Evolutionary conservation across 192 early-diverging fungal species (phyloP), one percentile per base, ranked within the genome.

Genomic region (Allomyces macrogynus): DNA sequence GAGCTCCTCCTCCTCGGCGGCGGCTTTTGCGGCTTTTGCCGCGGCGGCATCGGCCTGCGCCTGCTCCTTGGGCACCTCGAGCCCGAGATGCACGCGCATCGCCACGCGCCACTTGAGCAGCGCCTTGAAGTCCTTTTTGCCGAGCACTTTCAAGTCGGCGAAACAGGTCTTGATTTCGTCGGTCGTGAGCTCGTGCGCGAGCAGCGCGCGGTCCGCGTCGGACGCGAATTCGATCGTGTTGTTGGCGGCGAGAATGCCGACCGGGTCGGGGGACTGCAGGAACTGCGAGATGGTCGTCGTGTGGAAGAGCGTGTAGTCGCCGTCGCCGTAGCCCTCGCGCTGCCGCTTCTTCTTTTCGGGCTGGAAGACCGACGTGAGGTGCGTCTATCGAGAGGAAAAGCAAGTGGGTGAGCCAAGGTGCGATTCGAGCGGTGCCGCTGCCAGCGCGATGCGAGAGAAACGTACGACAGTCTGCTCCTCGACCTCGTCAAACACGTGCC

Each of bases 281-380:
- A 94, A 95, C 42, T 94, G 88, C 72, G 84, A 79, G 44, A 83
- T 84, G 57, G 84, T 83, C 26, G 78, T 76, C 10, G 76, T 76
- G 64, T 88, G 85, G 79, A 89, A 84, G 63, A 92, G 77, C 16
- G 87, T 92, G 74, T 92, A 92, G 70, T 96, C 88, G 62, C 92
- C 92, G 66, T 96, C 93, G 67, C 90, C 92, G 77, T 99, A 99
- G 72, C 95, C 95, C 68, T 92, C 90, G 72, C 95, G 81, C 61
- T 94, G 87, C 65, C 95, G 82, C 65, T 81, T 81, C 64, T 88
- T 82, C 79, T 95, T 93, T 70, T 54, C 44, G 44, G 44, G 44
- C 44, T 54, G 44, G 18, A 54, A 54, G 12, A 54, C 44, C 12
- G 44, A 54, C 44, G 44, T 54, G 44, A 54, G 10, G 12, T 11